These are phyloP conservation scores for Coniochaeta sp. DNA, from an alignment of 2,329 filamentous ascomycete species.

Conservation along the genomic window DNA sequence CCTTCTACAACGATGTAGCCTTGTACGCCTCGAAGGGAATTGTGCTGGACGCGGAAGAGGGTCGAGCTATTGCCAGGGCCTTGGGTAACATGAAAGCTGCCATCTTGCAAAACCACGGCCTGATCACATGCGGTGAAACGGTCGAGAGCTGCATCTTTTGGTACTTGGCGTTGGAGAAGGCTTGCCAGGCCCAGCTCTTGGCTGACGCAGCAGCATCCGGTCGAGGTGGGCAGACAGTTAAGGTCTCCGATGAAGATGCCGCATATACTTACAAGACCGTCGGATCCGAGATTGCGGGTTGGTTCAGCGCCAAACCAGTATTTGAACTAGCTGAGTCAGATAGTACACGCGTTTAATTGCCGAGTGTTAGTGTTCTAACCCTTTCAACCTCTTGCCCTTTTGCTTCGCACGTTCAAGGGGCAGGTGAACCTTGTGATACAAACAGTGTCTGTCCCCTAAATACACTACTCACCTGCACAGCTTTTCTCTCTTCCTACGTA, in stretches of 20 bases:
- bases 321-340: neutral
- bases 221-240: conserved; percentile 55
- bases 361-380: neutral
- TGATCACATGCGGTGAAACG: conserved; percentile 40
- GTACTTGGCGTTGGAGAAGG: conserved; percentile 44
- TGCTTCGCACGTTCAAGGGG: too few species aligned
- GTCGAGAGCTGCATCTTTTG: conserved; percentile 47
- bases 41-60: conserved; percentile 45
- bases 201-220: conserved; percentile 55
- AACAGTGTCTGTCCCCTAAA: too few species aligned
- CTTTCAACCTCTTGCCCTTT: neutral
- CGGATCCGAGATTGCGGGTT: conserved; percentile 54
- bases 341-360: neutral
- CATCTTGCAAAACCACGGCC: conserved; percentile 47
- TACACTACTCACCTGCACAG: too few species aligned
- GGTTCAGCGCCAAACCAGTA: conserved; percentile 35
- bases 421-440: too few species aligned
- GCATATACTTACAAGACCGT: conserved; percentile 59
- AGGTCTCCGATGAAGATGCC: conserved; percentile 63
- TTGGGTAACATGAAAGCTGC: conserved; percentile 43
- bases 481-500: too few species aligned
- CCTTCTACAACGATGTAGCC: conserved; percentile 46
- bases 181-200: conserved; percentile 40
- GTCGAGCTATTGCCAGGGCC: conserved; percentile 36
- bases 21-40: conserved; percentile 37